Evolutionary conservation across 371 early-diverging fungal genomes (phyloP), one percentile per base, ranked within the genome.

Genomic region (Phascolomyces articulosus): DNA sequence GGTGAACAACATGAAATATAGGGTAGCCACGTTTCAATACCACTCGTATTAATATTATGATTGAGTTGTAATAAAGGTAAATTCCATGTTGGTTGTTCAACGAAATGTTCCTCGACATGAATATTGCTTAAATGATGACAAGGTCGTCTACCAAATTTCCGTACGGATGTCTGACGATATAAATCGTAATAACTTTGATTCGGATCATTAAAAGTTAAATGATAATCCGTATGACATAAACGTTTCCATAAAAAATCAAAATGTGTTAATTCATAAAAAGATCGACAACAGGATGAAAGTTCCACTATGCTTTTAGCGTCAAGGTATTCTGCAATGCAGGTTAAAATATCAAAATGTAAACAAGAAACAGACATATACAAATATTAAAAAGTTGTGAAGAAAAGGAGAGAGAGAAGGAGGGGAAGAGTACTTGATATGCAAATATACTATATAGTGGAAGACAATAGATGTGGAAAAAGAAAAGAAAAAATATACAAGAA

Each of bases 191-290:
- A 77, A 0, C 61, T 58, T 51, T 77, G 77, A 0, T 71, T 34
- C 4, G 77, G 77, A 55, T 66, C 49, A 49, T 73, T 73, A 48
- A 73, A 77, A 0, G 57, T 64, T 4, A 77, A 29, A 20, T 58
- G 59, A 58, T 63, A 73, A 26, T 69, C 67, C 9, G 38, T 38
- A 11, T 34, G 40, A 51, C 74, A 77, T 16, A 63, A 24, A 13
- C 29, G 28, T 34, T 71, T 73, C 77, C 77, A 77, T 4, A 71
- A 18, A 6, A 18, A n/a, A 29, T 73, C 74, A 0, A 67, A n/a
- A 4, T 9, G 38, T 16, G 31, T 51, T 13, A 71, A 24, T n/a
- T 48, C 27, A 28, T 40, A 44, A 8, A 69, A 24, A 18, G 56
- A 34, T 26, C 51, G 65, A 55, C 47, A 44, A 31, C 54, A 62